Conservation (phyloP, 768 basidiomycete genomes). For the Boletus sensibilis region DNA sequence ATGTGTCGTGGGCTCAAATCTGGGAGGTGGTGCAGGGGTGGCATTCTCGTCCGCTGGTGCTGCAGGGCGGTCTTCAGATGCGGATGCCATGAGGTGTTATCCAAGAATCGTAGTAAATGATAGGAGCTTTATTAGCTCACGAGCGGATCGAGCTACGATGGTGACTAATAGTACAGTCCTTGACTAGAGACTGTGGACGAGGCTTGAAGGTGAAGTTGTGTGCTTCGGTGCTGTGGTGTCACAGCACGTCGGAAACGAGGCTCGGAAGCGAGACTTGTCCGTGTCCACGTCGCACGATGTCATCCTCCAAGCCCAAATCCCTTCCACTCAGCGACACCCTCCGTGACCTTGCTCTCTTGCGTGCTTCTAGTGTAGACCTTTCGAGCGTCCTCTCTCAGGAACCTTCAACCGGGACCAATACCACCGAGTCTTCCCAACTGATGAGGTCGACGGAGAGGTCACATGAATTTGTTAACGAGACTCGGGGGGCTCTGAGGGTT, state of each 20-base stretch:
- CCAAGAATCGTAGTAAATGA: neutral
- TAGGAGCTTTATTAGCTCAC: neutral
- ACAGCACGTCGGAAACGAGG: neutral
- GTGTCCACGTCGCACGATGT: conserved; percentile 14
- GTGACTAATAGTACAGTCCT: neutral
- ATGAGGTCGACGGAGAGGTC: conserved; percentile 41
- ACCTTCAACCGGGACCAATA: neutral
- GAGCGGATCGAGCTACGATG: neutral
- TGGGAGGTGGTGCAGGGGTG: neutral
- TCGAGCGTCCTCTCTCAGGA: conserved; percentile 27
- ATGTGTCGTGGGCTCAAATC: conserved; percentile 36
- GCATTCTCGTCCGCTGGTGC: neutral
- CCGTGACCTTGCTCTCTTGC: conserved; percentile 70
- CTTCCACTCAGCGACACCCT: conserved; percentile 58
- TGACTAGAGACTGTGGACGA: neutral
- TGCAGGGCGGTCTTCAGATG: conserved; percentile 7
- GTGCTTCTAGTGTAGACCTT: conserved; percentile 53
- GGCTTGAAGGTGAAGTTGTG: neutral
- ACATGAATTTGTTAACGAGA: conserved; percentile 56
- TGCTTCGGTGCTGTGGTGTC: neutral
- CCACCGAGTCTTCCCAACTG: conserved; percentile 11
- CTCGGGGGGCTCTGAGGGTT: conserved; percentile 54
- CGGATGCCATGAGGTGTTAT: conserved; percentile 13
- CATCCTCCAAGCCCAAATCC: conserved; percentile 38
- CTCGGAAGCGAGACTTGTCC: neutral